Evolutionary conservation across 2,329 filamentous ascomycete genomes (phyloP).

Genomic region (Coniochaeta prunicola): DNA sequence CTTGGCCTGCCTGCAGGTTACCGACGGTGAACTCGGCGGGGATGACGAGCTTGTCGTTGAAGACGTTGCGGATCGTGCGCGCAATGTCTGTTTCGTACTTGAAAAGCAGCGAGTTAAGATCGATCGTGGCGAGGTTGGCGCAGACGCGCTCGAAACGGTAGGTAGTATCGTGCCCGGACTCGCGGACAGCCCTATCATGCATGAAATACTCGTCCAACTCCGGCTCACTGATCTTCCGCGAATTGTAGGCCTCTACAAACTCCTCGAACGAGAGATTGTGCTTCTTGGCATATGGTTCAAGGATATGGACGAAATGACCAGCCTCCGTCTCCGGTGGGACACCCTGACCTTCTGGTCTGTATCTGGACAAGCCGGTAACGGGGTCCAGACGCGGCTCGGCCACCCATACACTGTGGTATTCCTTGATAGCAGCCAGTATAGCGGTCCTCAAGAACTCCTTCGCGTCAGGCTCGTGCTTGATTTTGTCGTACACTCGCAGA

Average conservation of each 20-base stretch:
- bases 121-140: conserved; percentile 85
- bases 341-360: conserved; percentile 74
- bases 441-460: conserved; percentile 73
- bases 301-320: conserved; percentile 75
- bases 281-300: conserved; percentile 78
- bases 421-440: conserved; percentile 90
- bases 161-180: conserved; percentile 93
- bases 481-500: conserved; percentile 85
- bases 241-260: conserved; percentile 86
- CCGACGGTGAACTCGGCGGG: conserved; percentile 74
- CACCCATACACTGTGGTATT: conserved; percentile 89
- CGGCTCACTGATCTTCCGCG: conserved; percentile 67
- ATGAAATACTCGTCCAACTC: conserved; percentile 93
- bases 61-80: conserved; percentile 74
- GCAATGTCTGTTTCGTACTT: conserved; percentile 96
- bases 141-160: conserved; percentile 87
- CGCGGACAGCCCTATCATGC: conserved; percentile 90
- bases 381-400: conserved; percentile 69
- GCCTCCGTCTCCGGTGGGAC: conserved; percentile 91
- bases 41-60: conserved; percentile 75
- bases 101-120: conserved; percentile 90
- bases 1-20: conserved; percentile 56
- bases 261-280: conserved; percentile 73
- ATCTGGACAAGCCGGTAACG: conserved; percentile 72
- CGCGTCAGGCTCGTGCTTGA: conserved; percentile 76